Conservation (phyloP, 192 early-diverging fungal species). For the Backusella psychrophila region DNA sequence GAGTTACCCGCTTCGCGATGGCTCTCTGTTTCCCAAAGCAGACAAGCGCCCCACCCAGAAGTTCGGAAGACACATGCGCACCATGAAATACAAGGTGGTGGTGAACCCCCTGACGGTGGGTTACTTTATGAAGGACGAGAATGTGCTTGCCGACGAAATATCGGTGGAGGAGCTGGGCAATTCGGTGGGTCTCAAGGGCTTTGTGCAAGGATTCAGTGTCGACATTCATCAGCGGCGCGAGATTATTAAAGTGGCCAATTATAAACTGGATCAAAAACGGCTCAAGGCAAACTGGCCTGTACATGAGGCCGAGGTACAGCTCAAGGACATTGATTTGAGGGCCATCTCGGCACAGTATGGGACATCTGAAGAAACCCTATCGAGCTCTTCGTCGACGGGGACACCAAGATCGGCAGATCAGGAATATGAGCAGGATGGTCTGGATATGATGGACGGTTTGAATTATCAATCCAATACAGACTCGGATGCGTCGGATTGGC, state of each 20-base stretch:
- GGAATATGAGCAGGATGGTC: background rate
- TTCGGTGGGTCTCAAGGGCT: slow-evolving; percentile 37
- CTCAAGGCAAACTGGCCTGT: slow-evolving; percentile 37
- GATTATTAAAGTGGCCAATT: slow-evolving; percentile 13
- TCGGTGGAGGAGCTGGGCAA: slow-evolving; percentile 26
- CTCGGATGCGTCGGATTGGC: slow-evolving; percentile 37
- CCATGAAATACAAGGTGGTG: slow-evolving; percentile 43
- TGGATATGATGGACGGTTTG: slow-evolving; percentile 15
- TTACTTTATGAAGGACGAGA: slow-evolving; percentile 41
- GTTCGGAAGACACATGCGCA: slow-evolving; percentile 39
- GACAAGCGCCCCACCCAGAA: slow-evolving; percentile 33
- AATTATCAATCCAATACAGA: slow-evolving; percentile 13
- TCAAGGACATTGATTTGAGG: slow-evolving; percentile 39
- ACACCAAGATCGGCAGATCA: background rate
- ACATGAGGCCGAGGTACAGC: slow-evolving; percentile 40
- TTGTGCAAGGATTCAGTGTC: slow-evolving; percentile 30
- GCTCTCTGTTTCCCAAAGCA: slow-evolving; percentile 35
- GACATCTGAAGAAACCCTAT: background rate
- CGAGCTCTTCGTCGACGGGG: background rate
- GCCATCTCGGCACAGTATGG: slow-evolving; percentile 26
- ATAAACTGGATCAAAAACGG: slow-evolving; percentile 23
- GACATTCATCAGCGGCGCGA: slow-evolving; percentile 42
- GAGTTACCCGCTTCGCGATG: slow-evolving; percentile 36
- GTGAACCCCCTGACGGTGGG: slow-evolving; percentile 33
- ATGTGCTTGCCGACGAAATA: slow-evolving; percentile 11